A percentile compares a stretch with the other conserved stretches of the same genome.
Evolutionary conservation across 2,329 filamentous ascomycete species (phyloP).

Genomic region (Exophiala bonariae): DNA sequence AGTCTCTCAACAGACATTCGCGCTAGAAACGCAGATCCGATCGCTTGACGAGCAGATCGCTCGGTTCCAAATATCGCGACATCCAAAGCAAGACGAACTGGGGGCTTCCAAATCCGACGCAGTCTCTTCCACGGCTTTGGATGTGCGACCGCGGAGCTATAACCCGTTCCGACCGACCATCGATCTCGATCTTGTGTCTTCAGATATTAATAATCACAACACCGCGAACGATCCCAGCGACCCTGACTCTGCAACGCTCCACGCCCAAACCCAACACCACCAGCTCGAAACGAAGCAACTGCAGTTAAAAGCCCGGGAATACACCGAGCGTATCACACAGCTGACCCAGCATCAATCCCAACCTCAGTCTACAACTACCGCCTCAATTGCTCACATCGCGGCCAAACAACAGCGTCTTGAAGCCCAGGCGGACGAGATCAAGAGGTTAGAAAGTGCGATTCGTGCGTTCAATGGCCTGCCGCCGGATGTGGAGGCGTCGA

Average conservation of each 20-base stretch:
- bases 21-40: conserved; percentile 55
- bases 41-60: conserved; percentile 11
- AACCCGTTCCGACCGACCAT: conserved; percentile 40
- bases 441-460: conserved; percentile 63
- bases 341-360: conserved; percentile 33
- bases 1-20: conserved; percentile 55
- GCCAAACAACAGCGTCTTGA: conserved; percentile 4
- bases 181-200: too few species aligned
- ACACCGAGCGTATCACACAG: conserved; percentile 55
- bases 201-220: too few species aligned
- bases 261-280: conserved; percentile 72
- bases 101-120: too few species aligned
- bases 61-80: conserved; percentile 13
- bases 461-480: conserved; percentile 70
- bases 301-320: conserved; percentile 66
- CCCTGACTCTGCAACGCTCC: conserved; percentile 48
- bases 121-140: too few species aligned
- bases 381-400: conserved; percentile 2
- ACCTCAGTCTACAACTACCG: not conserved
- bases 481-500: conserved; percentile 67
- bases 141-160: too few species aligned
- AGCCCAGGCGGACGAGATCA: conserved; percentile 52
- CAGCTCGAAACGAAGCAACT: conserved; percentile 70
- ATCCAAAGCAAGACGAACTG: conserved; percentile 29
- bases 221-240: not conserved